A percentile compares a stretch with the other conserved stretches of the same genome.
These are phyloP conservation scores for Vaccinium myrtillus DNA, from an alignment of 148 eudicot genomes.

Conservation along the genomic window DNA sequence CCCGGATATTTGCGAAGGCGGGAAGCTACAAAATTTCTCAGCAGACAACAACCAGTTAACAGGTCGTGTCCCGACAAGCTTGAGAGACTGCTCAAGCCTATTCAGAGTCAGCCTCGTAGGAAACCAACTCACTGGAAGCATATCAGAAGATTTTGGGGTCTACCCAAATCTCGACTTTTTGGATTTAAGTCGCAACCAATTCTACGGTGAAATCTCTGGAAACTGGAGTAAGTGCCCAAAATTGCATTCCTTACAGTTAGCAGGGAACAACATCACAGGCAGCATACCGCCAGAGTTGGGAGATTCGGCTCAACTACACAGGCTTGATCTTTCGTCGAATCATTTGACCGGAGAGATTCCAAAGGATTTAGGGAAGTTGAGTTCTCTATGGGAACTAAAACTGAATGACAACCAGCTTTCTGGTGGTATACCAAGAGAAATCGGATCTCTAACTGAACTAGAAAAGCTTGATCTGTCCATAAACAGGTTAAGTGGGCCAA, in stretches of 20 bases:
- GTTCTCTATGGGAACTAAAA: constrained; percentile 27
- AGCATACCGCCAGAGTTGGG: constrained; percentile 31
- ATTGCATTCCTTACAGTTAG: constrained; percentile 24
- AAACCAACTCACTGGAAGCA: constrained; percentile 26
- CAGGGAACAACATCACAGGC: constrained; percentile 10
- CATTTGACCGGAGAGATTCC: constrained; percentile 37
- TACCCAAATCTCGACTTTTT: constrained; percentile 27
- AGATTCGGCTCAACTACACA: constrained; percentile 21
- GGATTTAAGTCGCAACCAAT: constrained; percentile 25
- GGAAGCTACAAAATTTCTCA: constrained; percentile 23
- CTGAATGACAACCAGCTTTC: constrained; percentile 33
- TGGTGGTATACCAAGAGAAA: constrained; percentile 34
- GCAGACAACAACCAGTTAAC: constrained; percentile 22
- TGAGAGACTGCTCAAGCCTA: constrained; percentile 24
- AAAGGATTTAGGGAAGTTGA: constrained; percentile 30
- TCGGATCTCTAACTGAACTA: constrained; percentile 30
- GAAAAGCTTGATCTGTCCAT: constrained; percentile 33
- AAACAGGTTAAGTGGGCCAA: constrained; percentile 25
- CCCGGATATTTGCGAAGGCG: constrained; percentile 29
- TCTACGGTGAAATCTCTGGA: constrained; percentile 20
- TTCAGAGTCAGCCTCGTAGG: constrained; percentile 26
- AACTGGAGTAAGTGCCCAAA: constrained; percentile 31
- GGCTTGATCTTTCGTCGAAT: constrained; percentile 41
- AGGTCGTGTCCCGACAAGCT: constrained; percentile 26
- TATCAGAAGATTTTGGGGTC: constrained; percentile 26